Evolutionary conservation across 108 stramenopile species (phyloP).

Genomic region (Pseudonitzschia multiseries): DNA sequence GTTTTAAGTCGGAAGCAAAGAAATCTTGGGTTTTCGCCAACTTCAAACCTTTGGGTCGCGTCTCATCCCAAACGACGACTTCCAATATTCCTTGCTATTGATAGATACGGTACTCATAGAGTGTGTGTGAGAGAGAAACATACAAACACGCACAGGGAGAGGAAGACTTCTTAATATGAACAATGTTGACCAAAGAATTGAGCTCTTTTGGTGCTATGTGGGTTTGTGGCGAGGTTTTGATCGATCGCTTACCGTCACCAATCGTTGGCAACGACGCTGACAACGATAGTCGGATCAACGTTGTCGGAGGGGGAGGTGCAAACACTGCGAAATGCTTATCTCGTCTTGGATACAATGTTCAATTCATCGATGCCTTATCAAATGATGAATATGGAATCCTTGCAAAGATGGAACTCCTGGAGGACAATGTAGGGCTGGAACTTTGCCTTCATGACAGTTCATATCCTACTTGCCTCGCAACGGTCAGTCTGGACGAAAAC

Average conservation of each 20-base stretch:
- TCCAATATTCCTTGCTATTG: too few relatives aligned
- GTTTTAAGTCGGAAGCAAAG: too few relatives aligned
- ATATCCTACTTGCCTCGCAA: background rate
- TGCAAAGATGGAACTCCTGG: background rate
- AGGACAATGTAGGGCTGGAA: background rate
- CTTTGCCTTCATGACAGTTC: background rate
- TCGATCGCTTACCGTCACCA: background rate
- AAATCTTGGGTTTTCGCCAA: too few relatives aligned
- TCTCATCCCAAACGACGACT: too few relatives aligned
- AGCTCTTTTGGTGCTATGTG: background rate
- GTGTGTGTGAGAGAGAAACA: too few relatives aligned
- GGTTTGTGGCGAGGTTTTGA: background rate
- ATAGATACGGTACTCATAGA: too few relatives aligned
- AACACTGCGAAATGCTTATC: constrained; percentile 1
- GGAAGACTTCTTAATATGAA: too few relatives aligned
- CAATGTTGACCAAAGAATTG: background rate
- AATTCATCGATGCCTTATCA: background rate
- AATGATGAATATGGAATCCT: background rate
- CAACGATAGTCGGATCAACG: background rate
- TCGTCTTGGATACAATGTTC: background rate
- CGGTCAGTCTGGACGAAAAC: constrained; percentile 7
- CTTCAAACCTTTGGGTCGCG: too few relatives aligned
- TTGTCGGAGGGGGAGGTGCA: background rate
- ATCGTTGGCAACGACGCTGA: background rate
- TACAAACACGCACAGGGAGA: too few relatives aligned